These are phyloP conservation scores for Syzygium jambos DNA, from an alignment of 345 rosid species.

Conservation along the genomic window DNA sequence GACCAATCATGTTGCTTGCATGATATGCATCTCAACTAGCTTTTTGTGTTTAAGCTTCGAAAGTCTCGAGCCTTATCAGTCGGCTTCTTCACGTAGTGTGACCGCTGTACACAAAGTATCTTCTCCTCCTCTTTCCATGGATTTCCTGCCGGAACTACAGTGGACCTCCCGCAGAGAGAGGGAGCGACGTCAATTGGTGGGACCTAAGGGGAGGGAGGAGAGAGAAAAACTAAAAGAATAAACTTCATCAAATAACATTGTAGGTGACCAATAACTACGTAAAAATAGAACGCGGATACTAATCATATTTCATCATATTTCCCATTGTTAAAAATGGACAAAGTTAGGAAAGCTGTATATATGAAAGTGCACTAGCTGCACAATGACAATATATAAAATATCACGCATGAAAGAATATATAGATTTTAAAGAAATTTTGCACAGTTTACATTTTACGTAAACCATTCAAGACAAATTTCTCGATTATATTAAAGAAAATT, in stretches of 20 bases:
- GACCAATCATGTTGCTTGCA: no score
- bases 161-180: background rate
- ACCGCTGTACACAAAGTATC: background rate
- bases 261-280: background rate
- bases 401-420: background rate
- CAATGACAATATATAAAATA: background rate
- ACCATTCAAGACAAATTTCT: background rate
- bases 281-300: background rate
- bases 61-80: background rate
- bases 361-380: background rate
- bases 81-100: background rate
- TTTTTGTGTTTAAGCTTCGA: background rate
- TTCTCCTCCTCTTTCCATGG: background rate
- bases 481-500: background rate
- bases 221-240: background rate
- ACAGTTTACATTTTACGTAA: background rate
- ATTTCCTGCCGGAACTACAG: background rate
- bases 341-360: background rate
- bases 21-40: background rate
- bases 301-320: background rate
- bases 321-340: background rate
- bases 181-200: background rate
- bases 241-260: background rate
- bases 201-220: background rate
- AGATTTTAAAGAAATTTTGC: background rate